Evolutionary conservation across 805 yeast species (phyloP), one percentile per base, ranked within the genome.

Genomic region (Candida xyloterini): DNA sequence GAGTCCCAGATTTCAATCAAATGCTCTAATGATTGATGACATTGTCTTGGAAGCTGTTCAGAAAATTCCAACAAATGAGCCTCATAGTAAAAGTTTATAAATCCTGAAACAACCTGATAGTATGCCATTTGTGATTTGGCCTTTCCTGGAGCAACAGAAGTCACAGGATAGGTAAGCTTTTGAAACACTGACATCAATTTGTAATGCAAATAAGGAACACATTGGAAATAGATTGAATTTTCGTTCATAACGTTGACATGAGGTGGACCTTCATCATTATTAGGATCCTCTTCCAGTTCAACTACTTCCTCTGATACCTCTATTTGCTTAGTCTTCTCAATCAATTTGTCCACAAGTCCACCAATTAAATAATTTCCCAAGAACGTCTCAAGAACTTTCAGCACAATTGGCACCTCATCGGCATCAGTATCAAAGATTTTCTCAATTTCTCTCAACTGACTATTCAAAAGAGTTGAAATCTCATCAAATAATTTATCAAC

Each of bases 1-100:
- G 56, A 55, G 34, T 70, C 70, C 63, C 77, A 71, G 29, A 66
- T 63, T 11, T 63, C 58, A 21, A 69, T 61, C 13, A 63, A 34
- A n/a, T 42, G 41, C 6, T 48, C 40, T 32, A 63, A 38, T 3
- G 65, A 53, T 10, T 42, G 37, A 35, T 61, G 58, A 30, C 65
- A 61, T 44, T 61, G 66, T 22, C 40, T 47, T 8, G 69, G 68
- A 11, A 65, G 46, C 33, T 51, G 50, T 21, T 55, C 62, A 1
- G 63, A 50, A 33, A 62, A 65, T 15, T 65, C 67, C 25, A 57
- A 30, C n/a, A 63, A 38, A 40, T 59, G 59, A 26, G 49, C 65
- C 29, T 62, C 67, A 42, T 57, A 64, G 35, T 63, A 60, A 36
- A 61, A 63, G 42, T 61, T 61, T 14, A 63, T 57, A 38, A 63